Conservation (phyloP, 148 eudicot genomes). For the Fagopyrum tataricum region DNA sequence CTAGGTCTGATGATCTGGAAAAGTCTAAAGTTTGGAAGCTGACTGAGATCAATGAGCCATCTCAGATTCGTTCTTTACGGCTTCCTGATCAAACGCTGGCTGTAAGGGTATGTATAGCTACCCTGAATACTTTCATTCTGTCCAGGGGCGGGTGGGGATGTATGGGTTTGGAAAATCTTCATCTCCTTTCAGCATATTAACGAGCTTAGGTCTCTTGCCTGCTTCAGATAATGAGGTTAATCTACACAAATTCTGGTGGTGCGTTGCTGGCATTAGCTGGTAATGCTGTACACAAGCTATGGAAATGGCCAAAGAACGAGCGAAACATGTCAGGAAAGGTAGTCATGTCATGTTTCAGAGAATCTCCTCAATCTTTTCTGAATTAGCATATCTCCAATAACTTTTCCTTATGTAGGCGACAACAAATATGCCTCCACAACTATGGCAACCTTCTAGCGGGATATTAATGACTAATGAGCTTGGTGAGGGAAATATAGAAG, state of each 20-base stretch:
- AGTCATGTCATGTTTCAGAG: slow-evolving; percentile 11
- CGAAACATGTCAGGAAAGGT: slow-evolving; percentile 35
- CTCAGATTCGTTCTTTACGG: slow-evolving; percentile 41
- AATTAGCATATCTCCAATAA: background rate
- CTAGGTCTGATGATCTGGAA: slow-evolving; percentile 33
- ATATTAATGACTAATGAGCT: slow-evolving; percentile 46
- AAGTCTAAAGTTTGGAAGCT: slow-evolving; percentile 42
- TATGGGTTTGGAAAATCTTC: background rate
- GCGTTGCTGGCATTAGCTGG: slow-evolving; percentile 40
- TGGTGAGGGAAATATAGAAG: slow-evolving; percentile 40
- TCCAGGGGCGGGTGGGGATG: background rate
- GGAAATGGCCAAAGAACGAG: slow-evolving; percentile 49
- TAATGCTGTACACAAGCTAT: slow-evolving; percentile 49
- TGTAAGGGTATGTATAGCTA: slow-evolving; percentile 11
- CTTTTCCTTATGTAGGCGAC: slow-evolving; percentile 29
- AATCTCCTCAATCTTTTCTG: background rate
- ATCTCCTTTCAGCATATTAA: background rate
- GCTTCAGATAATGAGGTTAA: slow-evolving; percentile 40
- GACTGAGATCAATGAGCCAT: slow-evolving; percentile 36
- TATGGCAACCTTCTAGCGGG: slow-evolving; percentile 62
- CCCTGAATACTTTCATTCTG: background rate
- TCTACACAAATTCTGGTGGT: slow-evolving; percentile 48
- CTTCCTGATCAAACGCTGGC: slow-evolving; percentile 42
- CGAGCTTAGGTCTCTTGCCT: background rate
- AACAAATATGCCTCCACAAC: slow-evolving; percentile 33